phyloP scores from a whole-genome alignment of 805 yeast genomes.

The Peterozyma xylosa region DNA sequence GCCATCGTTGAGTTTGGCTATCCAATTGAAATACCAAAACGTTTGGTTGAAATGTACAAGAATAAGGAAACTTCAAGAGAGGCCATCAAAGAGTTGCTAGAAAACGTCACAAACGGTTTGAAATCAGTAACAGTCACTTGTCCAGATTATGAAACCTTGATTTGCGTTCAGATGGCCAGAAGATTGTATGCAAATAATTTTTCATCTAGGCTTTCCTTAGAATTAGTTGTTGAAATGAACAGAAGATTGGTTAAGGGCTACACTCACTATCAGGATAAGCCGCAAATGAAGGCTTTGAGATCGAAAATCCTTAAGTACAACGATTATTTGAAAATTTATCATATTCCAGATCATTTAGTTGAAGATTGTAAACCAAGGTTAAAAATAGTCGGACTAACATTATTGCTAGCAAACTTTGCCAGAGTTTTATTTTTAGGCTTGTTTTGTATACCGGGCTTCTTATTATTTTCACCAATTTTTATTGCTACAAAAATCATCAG shows the following conservation, averaged over 20 bases:
- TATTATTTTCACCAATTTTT: slow-evolving; percentile 85
- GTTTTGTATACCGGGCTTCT: slow-evolving; percentile 80
- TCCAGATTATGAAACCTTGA: slow-evolving; percentile 81
- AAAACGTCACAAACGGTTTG: slow-evolving; percentile 63
- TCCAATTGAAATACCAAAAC: slow-evolving; percentile 62
- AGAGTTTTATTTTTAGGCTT: slow-evolving; percentile 49
- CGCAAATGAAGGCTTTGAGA: slow-evolving; percentile 53
- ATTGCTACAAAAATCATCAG: slow-evolving; percentile 71
- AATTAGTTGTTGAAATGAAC: slow-evolving; percentile 84
- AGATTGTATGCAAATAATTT: slow-evolving; percentile 77
- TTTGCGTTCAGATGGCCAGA: slow-evolving; percentile 88
- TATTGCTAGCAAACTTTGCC: slow-evolving; percentile 19
- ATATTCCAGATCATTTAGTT: slow-evolving; percentile 54
- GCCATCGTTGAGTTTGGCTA: slow-evolving; percentile 94
- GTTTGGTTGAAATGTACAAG: slow-evolving; percentile 58
- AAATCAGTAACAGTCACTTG: slow-evolving; percentile 83
- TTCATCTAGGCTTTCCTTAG: slow-evolving; percentile 64
- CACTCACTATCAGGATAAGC: slow-evolving; percentile 54
- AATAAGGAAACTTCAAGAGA: slow-evolving; percentile 54
- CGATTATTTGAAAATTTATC: slow-evolving; percentile 38
- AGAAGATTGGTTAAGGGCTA: slow-evolving; percentile 82
- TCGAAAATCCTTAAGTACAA: slow-evolving; percentile 66
- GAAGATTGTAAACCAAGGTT: slow-evolving; percentile 27
- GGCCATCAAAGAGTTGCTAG: slow-evolving; percentile 67
- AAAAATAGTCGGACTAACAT: slow-evolving; percentile 14